Evolutionary conservation across 257 asterid species (phyloP).

Genomic region (Solanum boliviense): DNA sequence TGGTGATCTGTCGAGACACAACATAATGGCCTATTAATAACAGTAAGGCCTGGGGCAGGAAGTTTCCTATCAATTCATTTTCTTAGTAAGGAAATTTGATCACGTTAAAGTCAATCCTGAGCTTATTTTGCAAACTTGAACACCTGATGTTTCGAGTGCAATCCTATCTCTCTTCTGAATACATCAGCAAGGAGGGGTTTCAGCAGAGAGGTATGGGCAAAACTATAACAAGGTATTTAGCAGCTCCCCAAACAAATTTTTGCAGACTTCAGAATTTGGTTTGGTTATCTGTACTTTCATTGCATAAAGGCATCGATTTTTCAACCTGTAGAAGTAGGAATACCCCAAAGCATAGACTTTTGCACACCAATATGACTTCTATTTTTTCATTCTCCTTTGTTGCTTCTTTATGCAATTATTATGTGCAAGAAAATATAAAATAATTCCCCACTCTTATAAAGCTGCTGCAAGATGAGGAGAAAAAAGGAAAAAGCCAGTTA

Average conservation of each 20-base stretch:
- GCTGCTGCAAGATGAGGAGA: neutral
- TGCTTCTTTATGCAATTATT: neutral
- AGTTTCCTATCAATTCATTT: neutral
- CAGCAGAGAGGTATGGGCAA: neutral
- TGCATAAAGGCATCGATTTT: neutral
- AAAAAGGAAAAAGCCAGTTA: neutral
- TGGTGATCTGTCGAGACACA: conserved; percentile 50
- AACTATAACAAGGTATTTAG: neutral
- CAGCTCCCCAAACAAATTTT: neutral
- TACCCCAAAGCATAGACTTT: neutral
- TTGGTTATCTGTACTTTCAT: neutral
- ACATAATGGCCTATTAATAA: neutral
- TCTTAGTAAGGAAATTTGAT: neutral
- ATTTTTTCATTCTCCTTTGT: neutral
- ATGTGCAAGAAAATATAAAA: neutral
- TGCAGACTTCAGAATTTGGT: neutral
- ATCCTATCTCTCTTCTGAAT: neutral
- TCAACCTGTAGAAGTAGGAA: neutral
- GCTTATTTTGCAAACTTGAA: neutral
- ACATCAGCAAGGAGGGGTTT: neutral
- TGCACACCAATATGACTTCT: neutral
- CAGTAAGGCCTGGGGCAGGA: neutral
- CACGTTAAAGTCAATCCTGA: neutral
- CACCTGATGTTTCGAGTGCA: neutral
- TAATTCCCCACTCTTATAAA: neutral